Percentiles rank a stretch among this genome's conserved stretches.
Conservation (phyloP, 2,329 filamentous ascomycete genomes). For the Blastomyces emzantsi region DNA sequence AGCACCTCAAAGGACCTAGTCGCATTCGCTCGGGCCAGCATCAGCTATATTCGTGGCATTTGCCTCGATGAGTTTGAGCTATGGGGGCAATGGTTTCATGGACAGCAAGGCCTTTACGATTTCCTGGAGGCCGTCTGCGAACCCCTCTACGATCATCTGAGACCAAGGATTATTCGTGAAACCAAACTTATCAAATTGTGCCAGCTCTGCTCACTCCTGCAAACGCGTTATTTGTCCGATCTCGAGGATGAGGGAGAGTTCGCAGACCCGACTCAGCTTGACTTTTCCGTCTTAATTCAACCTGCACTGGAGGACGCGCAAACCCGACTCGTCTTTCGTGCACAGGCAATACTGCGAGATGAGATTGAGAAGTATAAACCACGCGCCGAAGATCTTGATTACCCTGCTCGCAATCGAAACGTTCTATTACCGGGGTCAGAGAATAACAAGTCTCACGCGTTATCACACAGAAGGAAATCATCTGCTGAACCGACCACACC, state of each 20-base stretch:
- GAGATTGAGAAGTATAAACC: conserved; percentile 59
- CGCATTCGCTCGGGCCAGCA: conserved; percentile 54
- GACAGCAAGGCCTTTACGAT: conserved; percentile 53
- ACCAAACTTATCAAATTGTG: conserved; percentile 57
- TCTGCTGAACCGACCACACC: conserved; percentile 30
- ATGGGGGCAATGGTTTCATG: conserved; percentile 59
- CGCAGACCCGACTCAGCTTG: conserved; percentile 45
- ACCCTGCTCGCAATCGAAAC: conserved; percentile 46
- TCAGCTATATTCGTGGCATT: conserved; percentile 56
- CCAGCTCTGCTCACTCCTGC: conserved; percentile 56
- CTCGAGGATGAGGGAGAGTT: conserved; percentile 46
- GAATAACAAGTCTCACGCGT: conserved; percentile 32
- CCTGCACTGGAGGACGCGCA: conserved; percentile 60
- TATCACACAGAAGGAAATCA: conserved; percentile 47
- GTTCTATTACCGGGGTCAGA: conserved; percentile 34
- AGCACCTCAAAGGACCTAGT: conserved; percentile 56
- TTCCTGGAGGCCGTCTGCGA: conserved; percentile 60
- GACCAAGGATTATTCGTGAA: conserved; percentile 58
- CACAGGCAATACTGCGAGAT: conserved; percentile 53
- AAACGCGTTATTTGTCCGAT: conserved; percentile 56
- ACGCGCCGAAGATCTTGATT: conserved; percentile 56
- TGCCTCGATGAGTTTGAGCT: conserved; percentile 60
- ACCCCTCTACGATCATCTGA: conserved; percentile 57
- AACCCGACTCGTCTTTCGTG: conserved; percentile 56
- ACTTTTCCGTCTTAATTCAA: conserved; percentile 54